phyloP scores from a whole-genome alignment of 2,329 filamentous ascomycete species.

The Monosporascus sp. region DNA sequence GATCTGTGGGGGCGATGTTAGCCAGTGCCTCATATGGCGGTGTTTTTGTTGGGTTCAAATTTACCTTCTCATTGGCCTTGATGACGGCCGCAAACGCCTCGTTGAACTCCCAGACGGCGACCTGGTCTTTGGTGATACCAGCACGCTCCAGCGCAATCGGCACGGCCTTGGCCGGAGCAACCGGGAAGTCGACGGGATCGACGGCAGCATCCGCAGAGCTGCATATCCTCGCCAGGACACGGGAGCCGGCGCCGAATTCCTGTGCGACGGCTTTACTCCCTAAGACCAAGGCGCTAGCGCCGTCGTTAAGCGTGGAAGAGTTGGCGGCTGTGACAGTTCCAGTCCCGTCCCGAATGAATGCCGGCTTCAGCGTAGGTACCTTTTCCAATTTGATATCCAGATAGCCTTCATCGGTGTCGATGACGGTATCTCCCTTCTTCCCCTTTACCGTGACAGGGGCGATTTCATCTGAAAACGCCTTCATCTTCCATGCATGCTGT shows the following conservation, averaged over 20 bases:
- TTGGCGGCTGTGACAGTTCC: conserved; percentile 94
- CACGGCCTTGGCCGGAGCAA: conserved; percentile 88
- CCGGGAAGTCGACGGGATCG: conserved; percentile 88
- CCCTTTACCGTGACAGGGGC: conserved; percentile 79
- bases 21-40: background rate
- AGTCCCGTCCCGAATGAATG: conserved; percentile 79
- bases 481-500: conserved; percentile 80
- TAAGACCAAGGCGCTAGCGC: conserved; percentile 83
- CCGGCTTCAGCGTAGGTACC: conserved; percentile 80
- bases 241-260: conserved; percentile 70
- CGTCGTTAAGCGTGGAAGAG: conserved; percentile 90
- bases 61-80: conserved; percentile 84
- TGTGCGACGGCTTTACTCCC: conserved; percentile 76
- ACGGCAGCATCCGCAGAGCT: conserved; percentile 85
- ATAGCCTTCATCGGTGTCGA: conserved; percentile 85
- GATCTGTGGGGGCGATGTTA: conserved; percentile 46
- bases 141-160: conserved; percentile 84
- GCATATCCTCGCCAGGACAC: conserved; percentile 83
- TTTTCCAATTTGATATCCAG: conserved; percentile 83
- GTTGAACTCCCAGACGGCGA: conserved; percentile 97
- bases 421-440: conserved; percentile 75
- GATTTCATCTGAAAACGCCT: conserved; percentile 84
- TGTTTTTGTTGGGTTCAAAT: conserved; percentile 1
- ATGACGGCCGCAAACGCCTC: conserved; percentile 96
- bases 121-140: conserved; percentile 85